Evolutionary conservation across 352 stramenopile genomes (phyloP).

Genomic region (Pythium insidiosum): DNA sequence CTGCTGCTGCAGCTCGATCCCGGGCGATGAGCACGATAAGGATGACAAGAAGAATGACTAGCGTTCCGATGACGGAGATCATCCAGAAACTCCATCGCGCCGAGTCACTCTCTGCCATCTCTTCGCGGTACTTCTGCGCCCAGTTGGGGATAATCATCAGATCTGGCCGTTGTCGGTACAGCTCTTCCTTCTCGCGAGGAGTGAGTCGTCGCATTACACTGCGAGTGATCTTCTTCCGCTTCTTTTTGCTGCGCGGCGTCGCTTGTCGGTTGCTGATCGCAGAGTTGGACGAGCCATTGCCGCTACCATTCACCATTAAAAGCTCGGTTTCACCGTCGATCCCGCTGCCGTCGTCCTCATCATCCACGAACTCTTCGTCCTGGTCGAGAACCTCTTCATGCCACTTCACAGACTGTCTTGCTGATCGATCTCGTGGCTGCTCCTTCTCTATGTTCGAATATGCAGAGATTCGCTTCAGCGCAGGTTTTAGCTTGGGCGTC

Average conservation of each 20-base stretch:
- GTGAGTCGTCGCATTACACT: constrained; percentile 77
- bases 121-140: constrained; percentile 84
- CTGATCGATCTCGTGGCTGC: constrained; percentile 18
- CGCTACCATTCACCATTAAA: constrained; percentile 40
- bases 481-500: constrained; percentile 34
- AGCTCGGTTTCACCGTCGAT: constrained; percentile 39
- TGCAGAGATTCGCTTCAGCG: constrained; percentile 71
- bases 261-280: constrained; percentile 40
- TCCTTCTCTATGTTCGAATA: constrained; percentile 53
- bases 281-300: too few species aligned
- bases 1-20: constrained; percentile 38
- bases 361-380: constrained; percentile 72
- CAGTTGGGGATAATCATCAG: constrained; percentile 86
- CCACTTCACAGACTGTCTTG: constrained; percentile 59
- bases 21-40: constrained; percentile 69
- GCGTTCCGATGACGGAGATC: constrained; percentile 57
- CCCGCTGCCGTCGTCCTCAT: constrained; percentile 19
- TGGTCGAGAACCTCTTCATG: constrained; percentile 69
- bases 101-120: constrained; percentile 60
- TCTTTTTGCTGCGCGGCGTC: constrained; percentile 66
- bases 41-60: constrained; percentile 67
- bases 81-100: constrained; percentile 74
- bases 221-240: constrained; percentile 70
- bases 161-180: constrained; percentile 73
- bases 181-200: constrained; percentile 75